Percentiles rank a stretch among this genome's conserved stretches.
These are phyloP conservation scores for Pistacia integerrima DNA, from an alignment of 345 rosid genomes.

Conservation along the genomic window DNA sequence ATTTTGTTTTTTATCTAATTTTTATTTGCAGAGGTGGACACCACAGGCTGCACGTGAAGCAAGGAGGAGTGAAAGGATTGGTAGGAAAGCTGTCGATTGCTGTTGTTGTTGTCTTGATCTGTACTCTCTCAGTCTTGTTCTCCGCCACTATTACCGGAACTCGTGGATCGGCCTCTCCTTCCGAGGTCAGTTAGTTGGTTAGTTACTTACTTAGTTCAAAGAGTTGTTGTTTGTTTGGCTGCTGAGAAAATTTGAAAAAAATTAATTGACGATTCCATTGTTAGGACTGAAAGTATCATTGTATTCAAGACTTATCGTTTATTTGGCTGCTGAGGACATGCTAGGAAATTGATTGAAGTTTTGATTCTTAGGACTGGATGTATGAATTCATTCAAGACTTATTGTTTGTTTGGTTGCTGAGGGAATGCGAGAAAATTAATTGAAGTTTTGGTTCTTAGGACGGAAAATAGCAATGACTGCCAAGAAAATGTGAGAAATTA, in stretches of 20 bases:
- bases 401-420: not conserved
- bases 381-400: no score
- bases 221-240: constrained; percentile 26
- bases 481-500: no score
- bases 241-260: not conserved
- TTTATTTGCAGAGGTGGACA: constrained; percentile 13
- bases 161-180: constrained; percentile 44
- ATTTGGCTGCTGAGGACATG: no score
- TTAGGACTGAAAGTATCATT: no score
- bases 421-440: constrained; percentile 5
- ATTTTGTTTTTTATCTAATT: no score
- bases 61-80: constrained; percentile 63
- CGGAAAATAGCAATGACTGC: not conserved
- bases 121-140: constrained; percentile 68
- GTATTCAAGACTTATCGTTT: no score
- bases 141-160: constrained; percentile 47
- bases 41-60: constrained; percentile 69
- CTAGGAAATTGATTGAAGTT: no score
- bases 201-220: constrained; percentile 4
- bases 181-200: constrained; percentile 46
- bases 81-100: constrained; percentile 63
- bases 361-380: no score
- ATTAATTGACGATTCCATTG: no score
- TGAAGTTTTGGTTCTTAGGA: constrained; percentile 4
- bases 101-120: constrained; percentile 67